phyloP scores from a whole-genome alignment of 140 eudicot species.

The Senecio squalidus region DNA sequence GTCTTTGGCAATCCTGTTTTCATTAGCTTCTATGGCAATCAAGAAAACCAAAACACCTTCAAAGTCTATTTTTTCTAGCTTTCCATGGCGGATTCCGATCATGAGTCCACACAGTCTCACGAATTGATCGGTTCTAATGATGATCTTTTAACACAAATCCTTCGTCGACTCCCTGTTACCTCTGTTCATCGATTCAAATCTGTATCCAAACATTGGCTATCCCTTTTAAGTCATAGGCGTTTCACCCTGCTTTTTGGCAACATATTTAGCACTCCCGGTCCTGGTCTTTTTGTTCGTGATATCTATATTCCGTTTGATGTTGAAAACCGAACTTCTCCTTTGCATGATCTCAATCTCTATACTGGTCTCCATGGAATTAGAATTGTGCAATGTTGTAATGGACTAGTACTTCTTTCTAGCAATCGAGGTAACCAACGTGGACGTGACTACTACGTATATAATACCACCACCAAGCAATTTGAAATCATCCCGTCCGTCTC shows the following conservation, averaged over 20 bases:
- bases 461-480: background rate
- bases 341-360: background rate
- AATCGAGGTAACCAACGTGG: background rate
- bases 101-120: background rate
- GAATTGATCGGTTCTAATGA: background rate
- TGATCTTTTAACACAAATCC: background rate
- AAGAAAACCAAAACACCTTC: background rate
- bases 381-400: background rate
- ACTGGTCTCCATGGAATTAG: background rate
- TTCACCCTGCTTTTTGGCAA: background rate
- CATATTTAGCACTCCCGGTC: background rate
- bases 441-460: background rate
- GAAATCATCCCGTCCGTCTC: background rate
- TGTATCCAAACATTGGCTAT: constrained; percentile 1
- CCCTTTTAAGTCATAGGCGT: background rate
- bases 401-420: background rate
- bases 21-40: too few species aligned
- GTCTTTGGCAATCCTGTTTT: too few species aligned
- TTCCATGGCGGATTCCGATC: background rate
- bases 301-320: background rate
- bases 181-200: background rate
- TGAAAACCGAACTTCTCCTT: background rate
- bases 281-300: background rate
- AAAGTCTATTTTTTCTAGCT: background rate
- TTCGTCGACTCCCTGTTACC: background rate